Conservation (phyloP, 2,329 filamentous ascomycete genomes). For the Hortaea werneckii region DNA sequence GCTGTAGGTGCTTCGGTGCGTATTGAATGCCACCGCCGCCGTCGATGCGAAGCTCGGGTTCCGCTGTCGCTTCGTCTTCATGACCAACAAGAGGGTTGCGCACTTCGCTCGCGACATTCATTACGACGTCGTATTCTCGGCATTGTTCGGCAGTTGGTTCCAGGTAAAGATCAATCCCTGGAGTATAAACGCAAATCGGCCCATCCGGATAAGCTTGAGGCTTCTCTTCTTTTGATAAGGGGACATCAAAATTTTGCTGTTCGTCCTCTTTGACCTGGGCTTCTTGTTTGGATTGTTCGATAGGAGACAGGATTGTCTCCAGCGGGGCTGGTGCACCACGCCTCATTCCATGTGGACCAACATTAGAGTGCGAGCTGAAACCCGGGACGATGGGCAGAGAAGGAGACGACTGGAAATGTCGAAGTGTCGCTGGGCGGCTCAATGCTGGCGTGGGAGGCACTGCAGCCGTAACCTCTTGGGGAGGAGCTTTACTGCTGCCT, state of each 20-base stretch:
- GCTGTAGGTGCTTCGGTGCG: constrained; percentile 17
- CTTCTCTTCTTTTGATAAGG: constrained; percentile 56
- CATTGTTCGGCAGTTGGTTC: constrained; percentile 73
- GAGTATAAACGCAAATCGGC: constrained; percentile 70
- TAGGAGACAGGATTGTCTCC: constrained; percentile 22
- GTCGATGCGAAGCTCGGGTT: constrained; percentile 25
- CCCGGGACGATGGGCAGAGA: constrained; percentile 46
- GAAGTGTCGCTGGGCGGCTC: constrained; percentile 40
- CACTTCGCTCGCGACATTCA: constrained; percentile 78
- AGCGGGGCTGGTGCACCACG: constrained; percentile 5
- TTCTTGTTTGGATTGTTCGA: constrained; percentile 9
- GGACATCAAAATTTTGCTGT: constrained; percentile 43
- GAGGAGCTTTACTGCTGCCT: constrained; percentile 47
- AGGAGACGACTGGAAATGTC: constrained; percentile 54
- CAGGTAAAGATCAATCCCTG: constrained; percentile 67
- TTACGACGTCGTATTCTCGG: constrained; percentile 66
- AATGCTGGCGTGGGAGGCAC: constrained; percentile 50
- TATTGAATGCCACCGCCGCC: constrained; percentile 25
- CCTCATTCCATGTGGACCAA: not conserved
- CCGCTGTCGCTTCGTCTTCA: not conserved
- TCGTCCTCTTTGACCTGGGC: constrained; percentile 32
- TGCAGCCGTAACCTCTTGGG: constrained; percentile 45
- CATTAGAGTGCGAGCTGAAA: constrained; percentile 17
- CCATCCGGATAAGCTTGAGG: constrained; percentile 74
- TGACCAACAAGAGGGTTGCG: constrained; percentile 54